A percentile compares a stretch with the other conserved stretches of the same genome.
These are phyloP conservation scores for Bryopsis sp. DNA, from an alignment of 139 green algal genomes.

Conservation along the genomic window DNA sequence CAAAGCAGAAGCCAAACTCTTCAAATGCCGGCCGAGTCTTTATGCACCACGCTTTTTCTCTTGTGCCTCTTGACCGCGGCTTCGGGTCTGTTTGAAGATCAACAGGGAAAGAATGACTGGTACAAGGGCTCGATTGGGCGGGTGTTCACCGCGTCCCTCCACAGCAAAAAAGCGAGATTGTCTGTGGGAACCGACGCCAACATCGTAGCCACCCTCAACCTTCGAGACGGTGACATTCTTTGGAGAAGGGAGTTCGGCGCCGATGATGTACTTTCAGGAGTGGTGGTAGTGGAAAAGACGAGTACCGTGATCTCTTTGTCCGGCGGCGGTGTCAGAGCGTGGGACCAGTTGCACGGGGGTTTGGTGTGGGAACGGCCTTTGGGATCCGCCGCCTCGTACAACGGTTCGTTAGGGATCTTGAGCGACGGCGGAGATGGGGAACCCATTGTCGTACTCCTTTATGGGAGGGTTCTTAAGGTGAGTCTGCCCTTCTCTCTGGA, in stretches of 20 bases:
- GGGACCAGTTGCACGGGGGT: conserved; percentile 32
- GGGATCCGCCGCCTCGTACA: too few relatives aligned
- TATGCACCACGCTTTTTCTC: too few relatives aligned
- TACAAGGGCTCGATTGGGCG: conserved; percentile 53
- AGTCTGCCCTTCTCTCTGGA: too few relatives aligned
- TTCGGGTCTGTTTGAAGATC: conserved; percentile 52
- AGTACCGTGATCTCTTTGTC: conserved; percentile 27
- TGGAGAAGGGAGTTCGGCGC: conserved; percentile 57
- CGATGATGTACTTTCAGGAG: conserved; percentile 6
- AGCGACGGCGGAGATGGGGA: too few relatives aligned
- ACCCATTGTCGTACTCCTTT: too few relatives aligned
- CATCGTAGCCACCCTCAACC: conserved; percentile 44
- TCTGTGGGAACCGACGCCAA: conserved; percentile 37
- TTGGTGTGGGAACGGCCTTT: conserved; percentile 33
- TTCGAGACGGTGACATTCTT: conserved; percentile 40
- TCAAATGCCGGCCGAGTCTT: too few relatives aligned
- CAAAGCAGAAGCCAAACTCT: too few relatives aligned
- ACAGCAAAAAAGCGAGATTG: conserved; percentile 26
- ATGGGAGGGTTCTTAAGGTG: too few relatives aligned
- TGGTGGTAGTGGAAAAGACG: conserved; percentile 24
- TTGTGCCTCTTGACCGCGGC: too few relatives aligned
- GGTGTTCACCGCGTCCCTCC: conserved; percentile 26
- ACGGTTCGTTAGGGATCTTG: too few relatives aligned
- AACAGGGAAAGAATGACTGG: conserved; percentile 65
- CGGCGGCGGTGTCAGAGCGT: conserved; percentile 30